Conservation (phyloP, 768 basidiomycete genomes). For the Mycena sanguinolenta region DNA sequence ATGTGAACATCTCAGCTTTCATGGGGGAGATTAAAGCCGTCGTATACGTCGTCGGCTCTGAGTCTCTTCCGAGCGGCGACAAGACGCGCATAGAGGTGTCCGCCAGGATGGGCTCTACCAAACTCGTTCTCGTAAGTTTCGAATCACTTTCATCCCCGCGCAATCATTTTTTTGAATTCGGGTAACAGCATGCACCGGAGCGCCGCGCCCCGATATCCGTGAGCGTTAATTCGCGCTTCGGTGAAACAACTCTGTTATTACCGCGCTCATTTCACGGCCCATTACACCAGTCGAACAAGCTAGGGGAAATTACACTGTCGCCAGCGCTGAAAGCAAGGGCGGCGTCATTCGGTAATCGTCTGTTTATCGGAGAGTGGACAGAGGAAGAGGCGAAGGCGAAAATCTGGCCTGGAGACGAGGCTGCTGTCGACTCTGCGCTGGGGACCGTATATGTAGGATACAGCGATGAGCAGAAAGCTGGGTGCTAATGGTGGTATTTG, state of each 20-base stretch:
- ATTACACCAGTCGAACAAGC: constrained; percentile 10
- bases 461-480: neutral
- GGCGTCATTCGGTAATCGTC: constrained; percentile 10
- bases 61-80: neutral
- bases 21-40: constrained; percentile 27
- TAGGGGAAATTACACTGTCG: constrained; percentile 30
- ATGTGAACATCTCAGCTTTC: constrained; percentile 25
- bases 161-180: neutral
- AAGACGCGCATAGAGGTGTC: constrained; percentile 29
- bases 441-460: constrained; percentile 14
- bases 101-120: constrained; percentile 15
- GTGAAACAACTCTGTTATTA: constrained; percentile 19
- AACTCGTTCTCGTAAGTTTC: constrained; percentile 14
- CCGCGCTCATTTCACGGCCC: constrained; percentile 37
- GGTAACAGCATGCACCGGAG: constrained; percentile 22
- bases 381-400: constrained; percentile 10
- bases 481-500: neutral
- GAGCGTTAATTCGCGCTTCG: constrained; percentile 19
- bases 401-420: constrained; percentile 27
- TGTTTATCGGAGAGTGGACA: constrained; percentile 30
- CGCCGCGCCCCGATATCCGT: constrained; percentile 27
- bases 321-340: constrained; percentile 13
- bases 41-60: constrained; percentile 21
- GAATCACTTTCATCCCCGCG: neutral
- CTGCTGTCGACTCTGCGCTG: constrained; percentile 5